Conservation (phyloP, 2,329 filamentous ascomycete species). For the Elsinoe necatrix region DNA sequence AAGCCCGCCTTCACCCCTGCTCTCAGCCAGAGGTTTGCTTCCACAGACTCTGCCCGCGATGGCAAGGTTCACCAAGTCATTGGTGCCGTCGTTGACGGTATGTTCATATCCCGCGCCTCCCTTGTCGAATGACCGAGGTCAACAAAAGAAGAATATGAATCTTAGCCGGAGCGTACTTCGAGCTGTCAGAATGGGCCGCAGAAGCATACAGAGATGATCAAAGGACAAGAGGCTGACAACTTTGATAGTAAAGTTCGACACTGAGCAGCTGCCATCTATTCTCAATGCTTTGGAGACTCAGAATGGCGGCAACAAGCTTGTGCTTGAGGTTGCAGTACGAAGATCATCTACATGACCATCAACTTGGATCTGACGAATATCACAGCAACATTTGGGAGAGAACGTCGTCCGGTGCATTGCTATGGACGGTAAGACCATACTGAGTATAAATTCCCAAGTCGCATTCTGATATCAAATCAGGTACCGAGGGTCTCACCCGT, state of each 20-base stretch:
- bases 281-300: constrained; percentile 89
- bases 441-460: not conserved
- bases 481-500: constrained; percentile 99
- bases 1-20: constrained; percentile 51
- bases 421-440: constrained; percentile 78
- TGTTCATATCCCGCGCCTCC: constrained; percentile 31
- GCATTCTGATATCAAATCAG: constrained; percentile 36
- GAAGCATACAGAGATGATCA: constrained; percentile 1
- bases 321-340: constrained; percentile 91
- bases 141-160: not conserved
- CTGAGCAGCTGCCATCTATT: constrained; percentile 87
- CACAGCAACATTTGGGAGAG: constrained; percentile 97
- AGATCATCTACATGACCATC: constrained; percentile 22
- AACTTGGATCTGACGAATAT: constrained; percentile 22
- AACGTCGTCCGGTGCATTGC: constrained; percentile 99
- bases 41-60: constrained; percentile 47
- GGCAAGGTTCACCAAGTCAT: constrained; percentile 76
- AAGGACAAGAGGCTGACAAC: constrained; percentile 1
- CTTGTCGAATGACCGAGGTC: constrained; percentile 1
- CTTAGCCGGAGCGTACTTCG: not conserved
- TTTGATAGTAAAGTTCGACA: constrained; percentile 84
- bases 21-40: constrained; percentile 54
- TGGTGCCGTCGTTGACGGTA: constrained; percentile 98
- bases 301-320: constrained; percentile 89
- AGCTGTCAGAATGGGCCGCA: not conserved